phyloP scores from a whole-genome alignment of 1,139 yeast genomes.

The Arxiozyma slooffiae region DNA sequence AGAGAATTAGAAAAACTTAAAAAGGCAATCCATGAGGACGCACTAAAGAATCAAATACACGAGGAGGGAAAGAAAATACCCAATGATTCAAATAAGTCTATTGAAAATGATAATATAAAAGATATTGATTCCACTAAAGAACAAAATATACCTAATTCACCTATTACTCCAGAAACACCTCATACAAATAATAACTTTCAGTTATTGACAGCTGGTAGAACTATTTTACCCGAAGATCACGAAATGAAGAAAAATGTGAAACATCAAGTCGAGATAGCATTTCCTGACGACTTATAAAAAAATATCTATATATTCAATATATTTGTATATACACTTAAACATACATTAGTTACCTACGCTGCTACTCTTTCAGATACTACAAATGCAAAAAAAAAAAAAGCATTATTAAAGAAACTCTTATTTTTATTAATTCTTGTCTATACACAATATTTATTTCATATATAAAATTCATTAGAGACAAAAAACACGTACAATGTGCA shows the following conservation, averaged over 20 bases:
- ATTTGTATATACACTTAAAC: not conserved
- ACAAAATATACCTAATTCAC: not conserved
- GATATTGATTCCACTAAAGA: not conserved
- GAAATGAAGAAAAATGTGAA: conserved; percentile 9
- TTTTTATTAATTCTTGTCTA: not conserved
- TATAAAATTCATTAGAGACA: conserved; percentile 1
- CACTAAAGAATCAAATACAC: conserved; percentile 5
- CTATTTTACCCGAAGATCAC: conserved; percentile 25
- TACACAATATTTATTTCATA: not conserved
- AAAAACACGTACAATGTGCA: not conserved
- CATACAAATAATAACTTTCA: conserved; percentile 18
- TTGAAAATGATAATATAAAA: not conserved
- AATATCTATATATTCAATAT: not conserved
- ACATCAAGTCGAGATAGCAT: conserved; percentile 18
- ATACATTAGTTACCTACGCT: not conserved
- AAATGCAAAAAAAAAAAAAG: not conserved
- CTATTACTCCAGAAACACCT: conserved; percentile 1
- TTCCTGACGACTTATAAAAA: conserved; percentile 23
- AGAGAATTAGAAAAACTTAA: conserved; percentile 21
- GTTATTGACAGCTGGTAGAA: conserved; percentile 25
- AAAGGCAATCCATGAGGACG: conserved; percentile 20
- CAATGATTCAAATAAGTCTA: conserved; percentile 2
- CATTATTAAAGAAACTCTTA: not conserved
- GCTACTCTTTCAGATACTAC: not conserved
- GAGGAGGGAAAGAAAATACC: not conserved